A percentile compares a stretch with the other conserved stretches of the same genome.
Conservation (phyloP, 257 asterid species). For the Penstemon eatonii region DNA sequence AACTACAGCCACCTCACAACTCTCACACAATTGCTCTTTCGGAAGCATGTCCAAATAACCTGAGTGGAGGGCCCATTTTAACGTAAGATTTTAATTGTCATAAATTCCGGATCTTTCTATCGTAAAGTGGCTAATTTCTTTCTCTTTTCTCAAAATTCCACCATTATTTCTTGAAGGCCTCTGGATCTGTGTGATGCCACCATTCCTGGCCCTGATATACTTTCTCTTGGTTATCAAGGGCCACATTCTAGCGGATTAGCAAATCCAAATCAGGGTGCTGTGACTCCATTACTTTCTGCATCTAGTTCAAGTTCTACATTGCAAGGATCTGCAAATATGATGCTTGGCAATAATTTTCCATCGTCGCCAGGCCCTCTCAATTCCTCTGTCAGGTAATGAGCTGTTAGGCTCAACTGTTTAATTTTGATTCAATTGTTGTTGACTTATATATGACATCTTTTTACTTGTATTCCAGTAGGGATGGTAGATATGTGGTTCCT, state of each 20-base stretch:
- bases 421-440: conserved; percentile 17
- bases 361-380: conserved; percentile 61
- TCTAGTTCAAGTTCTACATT: conserved; percentile 55
- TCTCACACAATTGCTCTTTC: conserved; percentile 86
- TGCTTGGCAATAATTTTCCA: conserved; percentile 55
- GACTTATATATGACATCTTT: neutral
- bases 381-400: conserved; percentile 66
- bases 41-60: conserved; percentile 74
- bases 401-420: conserved; percentile 22
- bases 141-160: conserved; percentile 7
- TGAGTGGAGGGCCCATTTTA: conserved; percentile 63
- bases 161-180: conserved; percentile 63
- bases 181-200: conserved; percentile 78
- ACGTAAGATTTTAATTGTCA: conserved; percentile 59
- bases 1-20: conserved; percentile 73
- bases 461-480: conserved; percentile 45
- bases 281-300: conserved; percentile 47
- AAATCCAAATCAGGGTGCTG: conserved; percentile 53
- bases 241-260: conserved; percentile 56
- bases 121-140: conserved; percentile 12
- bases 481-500: conserved; percentile 62
- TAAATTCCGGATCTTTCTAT: neutral
- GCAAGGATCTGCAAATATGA: conserved; percentile 67
- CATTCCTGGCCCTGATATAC: conserved; percentile 55
- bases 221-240: conserved; percentile 72